Conservation (phyloP, 2,329 filamentous ascomycete genomes). For the Talaromyces sp. region DNA sequence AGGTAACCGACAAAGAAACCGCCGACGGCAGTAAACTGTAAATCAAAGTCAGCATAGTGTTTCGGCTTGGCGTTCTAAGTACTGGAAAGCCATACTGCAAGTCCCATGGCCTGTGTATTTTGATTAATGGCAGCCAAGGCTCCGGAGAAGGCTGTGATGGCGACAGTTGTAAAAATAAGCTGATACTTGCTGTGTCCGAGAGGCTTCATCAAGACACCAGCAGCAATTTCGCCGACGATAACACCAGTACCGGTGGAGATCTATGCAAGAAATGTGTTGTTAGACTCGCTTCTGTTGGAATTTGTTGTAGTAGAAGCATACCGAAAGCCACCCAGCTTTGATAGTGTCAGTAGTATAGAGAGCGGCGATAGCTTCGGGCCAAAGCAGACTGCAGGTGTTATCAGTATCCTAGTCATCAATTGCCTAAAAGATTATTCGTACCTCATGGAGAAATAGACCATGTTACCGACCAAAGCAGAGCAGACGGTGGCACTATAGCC, state of each 20-base stretch:
- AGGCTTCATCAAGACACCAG: constrained; percentile 26
- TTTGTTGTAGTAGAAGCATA: constrained; percentile 9
- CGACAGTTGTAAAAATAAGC: constrained; percentile 19
- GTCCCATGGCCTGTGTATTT: constrained; percentile 20
- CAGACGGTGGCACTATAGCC: constrained; percentile 41
- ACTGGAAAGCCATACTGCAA: constrained; percentile 19
- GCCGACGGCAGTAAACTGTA: constrained; percentile 23
- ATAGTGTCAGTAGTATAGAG: constrained; percentile 42
- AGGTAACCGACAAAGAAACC: constrained; percentile 26
- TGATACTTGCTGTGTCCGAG: constrained; percentile 23
- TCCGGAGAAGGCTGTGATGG: constrained; percentile 23
- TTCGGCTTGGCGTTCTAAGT: background rate
- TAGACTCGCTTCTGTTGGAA: background rate
- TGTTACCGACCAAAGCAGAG: constrained; percentile 41
- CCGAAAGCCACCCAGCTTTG: constrained; percentile 43
- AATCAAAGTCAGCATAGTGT: background rate
- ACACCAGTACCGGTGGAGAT: constrained; percentile 41
- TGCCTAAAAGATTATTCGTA: background rate
- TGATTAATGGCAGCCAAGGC: constrained; percentile 23
- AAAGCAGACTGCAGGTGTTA: constrained; percentile 35
- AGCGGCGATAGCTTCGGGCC: constrained; percentile 43
- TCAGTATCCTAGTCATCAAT: background rate
- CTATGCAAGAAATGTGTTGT: constrained; percentile 1
- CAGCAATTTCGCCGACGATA: constrained; percentile 39
- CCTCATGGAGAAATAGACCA: constrained; percentile 45